Conservation (phyloP, 2,329 filamentous ascomycete species). For the Thyridium curvatum region DNA sequence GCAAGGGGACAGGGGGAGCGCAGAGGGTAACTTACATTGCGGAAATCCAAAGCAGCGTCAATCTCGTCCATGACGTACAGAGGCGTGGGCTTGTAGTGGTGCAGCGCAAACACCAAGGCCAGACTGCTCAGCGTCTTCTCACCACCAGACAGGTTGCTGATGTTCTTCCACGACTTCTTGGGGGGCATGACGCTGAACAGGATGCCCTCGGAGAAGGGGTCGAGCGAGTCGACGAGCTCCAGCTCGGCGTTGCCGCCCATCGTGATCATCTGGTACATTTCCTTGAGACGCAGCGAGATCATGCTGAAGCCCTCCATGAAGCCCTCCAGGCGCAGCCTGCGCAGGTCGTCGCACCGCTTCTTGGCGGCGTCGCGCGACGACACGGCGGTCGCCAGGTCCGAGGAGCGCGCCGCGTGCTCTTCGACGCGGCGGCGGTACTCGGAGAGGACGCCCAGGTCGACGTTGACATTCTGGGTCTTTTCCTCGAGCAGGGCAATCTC, state of each 20-base stretch:
- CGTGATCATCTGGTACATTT: slow-evolving; percentile 99
- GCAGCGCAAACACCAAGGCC: slow-evolving; percentile 93
- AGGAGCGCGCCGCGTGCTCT: slow-evolving; percentile 44
- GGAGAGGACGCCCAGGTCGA: slow-evolving; percentile 74
- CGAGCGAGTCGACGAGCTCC: slow-evolving; percentile 90
- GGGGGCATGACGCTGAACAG: slow-evolving; percentile 98
- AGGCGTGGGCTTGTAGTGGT: slow-evolving; percentile 96
- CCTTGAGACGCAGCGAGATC: slow-evolving; percentile 91
- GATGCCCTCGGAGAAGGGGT: slow-evolving; percentile 96
- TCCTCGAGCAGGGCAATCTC: slow-evolving; percentile 59
- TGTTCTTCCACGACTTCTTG: slow-evolving; percentile 99
- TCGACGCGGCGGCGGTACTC: slow-evolving; percentile 32
- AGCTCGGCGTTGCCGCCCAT: slow-evolving; percentile 98
- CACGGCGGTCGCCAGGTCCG: slow-evolving; percentile 76
- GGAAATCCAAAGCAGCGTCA: slow-evolving; percentile 93
- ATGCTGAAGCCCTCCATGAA: slow-evolving; percentile 98
- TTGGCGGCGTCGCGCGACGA: slow-evolving; percentile 78
- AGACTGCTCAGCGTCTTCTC: slow-evolving; percentile 94
- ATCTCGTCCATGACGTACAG: slow-evolving; percentile 99
- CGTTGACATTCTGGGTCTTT: slow-evolving; percentile 74
- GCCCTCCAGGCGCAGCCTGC: slow-evolving; percentile 82
- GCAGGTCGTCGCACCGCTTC: slow-evolving; percentile 86
- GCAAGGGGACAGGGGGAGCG: background rate
- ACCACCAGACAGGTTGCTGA: slow-evolving; percentile 88
- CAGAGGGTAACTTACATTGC: slow-evolving; percentile 67